These are phyloP conservation scores for Nyctanthes arbortristis DNA, from an alignment of 257 asterid genomes.

Conservation along the genomic window DNA sequence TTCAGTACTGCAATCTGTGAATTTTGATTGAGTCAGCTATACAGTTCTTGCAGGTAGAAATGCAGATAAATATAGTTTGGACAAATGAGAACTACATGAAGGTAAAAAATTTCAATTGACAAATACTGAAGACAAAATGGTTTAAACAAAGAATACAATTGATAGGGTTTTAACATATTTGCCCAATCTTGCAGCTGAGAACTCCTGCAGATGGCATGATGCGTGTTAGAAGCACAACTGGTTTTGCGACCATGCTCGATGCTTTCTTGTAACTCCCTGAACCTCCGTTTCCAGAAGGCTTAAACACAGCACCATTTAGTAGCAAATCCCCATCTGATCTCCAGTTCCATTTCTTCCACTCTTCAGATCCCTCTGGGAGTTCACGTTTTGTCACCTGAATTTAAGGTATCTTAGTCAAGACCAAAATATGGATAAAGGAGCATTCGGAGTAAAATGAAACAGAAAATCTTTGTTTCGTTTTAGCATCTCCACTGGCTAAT, in stretches of 20 bases:
- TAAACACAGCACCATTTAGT: slow-evolving; percentile 59
- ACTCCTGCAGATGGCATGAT: slow-evolving; percentile 65
- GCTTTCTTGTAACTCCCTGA: slow-evolving; percentile 53
- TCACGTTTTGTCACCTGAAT: slow-evolving; percentile 55
- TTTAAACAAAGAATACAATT: not conserved
- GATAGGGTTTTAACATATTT: slow-evolving; percentile 37
- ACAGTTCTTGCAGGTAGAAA: not conserved
- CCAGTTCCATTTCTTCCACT: slow-evolving; percentile 68
- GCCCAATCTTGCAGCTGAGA: slow-evolving; percentile 48
- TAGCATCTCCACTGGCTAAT: too few species aligned
- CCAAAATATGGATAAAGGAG: not conserved
- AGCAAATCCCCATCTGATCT: slow-evolving; percentile 73
- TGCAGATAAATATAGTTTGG: too few species aligned
- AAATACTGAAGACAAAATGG: not conserved
- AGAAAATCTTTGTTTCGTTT: not conserved
- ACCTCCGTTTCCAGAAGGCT: slow-evolving; percentile 49
- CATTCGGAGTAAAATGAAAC: not conserved
- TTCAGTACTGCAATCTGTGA: too few species aligned
- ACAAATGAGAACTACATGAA: too few species aligned
- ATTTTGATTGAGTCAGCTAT: not conserved
- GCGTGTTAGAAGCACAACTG: slow-evolving; percentile 47
- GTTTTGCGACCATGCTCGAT: slow-evolving; percentile 81
- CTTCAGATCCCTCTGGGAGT: slow-evolving; percentile 31
- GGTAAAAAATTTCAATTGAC: not conserved
- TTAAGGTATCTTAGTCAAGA: not conserved